Conservation (phyloP, 108 stramenopile genomes). For the Schizochytrium sp. region DNA sequence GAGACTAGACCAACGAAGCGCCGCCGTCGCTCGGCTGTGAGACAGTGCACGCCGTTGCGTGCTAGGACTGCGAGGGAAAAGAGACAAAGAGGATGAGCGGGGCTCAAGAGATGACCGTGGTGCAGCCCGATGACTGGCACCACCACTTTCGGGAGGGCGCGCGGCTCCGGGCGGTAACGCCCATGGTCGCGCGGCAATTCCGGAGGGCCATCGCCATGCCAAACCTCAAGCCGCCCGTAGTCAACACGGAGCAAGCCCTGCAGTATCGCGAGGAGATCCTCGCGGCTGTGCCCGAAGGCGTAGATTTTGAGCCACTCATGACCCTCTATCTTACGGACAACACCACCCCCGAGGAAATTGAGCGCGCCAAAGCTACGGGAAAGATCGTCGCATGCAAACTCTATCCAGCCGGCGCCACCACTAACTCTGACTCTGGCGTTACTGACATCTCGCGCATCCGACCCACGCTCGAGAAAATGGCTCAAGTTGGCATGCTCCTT, state of each 20-base stretch:
- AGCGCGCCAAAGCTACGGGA: slow-evolving; percentile 63
- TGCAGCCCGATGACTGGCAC: slow-evolving; percentile 85
- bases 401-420: slow-evolving; percentile 98
- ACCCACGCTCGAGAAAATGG: slow-evolving; percentile 77
- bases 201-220: slow-evolving; percentile 85
- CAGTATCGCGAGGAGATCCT: slow-evolving; percentile 77
- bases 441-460: slow-evolving; percentile 71
- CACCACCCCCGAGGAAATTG: slow-evolving; percentile 86
- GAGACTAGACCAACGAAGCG: too few relatives aligned
- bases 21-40: too few relatives aligned
- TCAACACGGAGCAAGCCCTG: slow-evolving; percentile 71
- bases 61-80: too few relatives aligned
- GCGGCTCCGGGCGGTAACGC: slow-evolving; percentile 36
- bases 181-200: slow-evolving; percentile 58
- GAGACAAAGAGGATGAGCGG: background rate
- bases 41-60: too few relatives aligned
- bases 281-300: slow-evolving; percentile 36
- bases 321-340: slow-evolving; percentile 91
- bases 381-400: slow-evolving; percentile 79
- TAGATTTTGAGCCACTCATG: slow-evolving; percentile 76
- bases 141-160: slow-evolving; percentile 85
- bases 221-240: slow-evolving; percentile 91
- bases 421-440: slow-evolving; percentile 89
- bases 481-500: slow-evolving; percentile 78
- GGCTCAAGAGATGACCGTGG: slow-evolving; percentile 27